These are phyloP conservation scores for Ophiostoma montium DNA, from an alignment of 2,329 filamentous ascomycete species.

Conservation along the genomic window DNA sequence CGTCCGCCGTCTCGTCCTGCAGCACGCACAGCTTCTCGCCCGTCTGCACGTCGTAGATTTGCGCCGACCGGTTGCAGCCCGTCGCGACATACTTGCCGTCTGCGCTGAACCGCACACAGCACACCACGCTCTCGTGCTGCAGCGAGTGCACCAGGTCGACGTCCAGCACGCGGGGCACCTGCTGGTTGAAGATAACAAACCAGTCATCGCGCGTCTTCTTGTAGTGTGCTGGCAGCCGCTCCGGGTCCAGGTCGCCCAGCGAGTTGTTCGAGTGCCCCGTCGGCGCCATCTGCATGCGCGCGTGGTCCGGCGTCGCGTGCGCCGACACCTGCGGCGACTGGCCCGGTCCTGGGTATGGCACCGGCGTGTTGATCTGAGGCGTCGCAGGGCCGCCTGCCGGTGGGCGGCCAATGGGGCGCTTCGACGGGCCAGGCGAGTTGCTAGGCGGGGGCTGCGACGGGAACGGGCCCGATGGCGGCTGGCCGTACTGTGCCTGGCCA, in stretches of 20 bases:
- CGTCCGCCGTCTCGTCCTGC: slow-evolving; percentile 76
- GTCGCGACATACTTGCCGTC: slow-evolving; percentile 95
- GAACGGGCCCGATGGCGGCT: slow-evolving; percentile 51
- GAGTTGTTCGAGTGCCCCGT: slow-evolving; percentile 42
- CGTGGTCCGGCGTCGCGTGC: slow-evolving; percentile 64
- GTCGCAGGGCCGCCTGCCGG: slow-evolving; percentile 61
- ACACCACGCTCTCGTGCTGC: slow-evolving; percentile 89
- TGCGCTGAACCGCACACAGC: slow-evolving; percentile 91
- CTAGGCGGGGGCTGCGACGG: slow-evolving; percentile 69
- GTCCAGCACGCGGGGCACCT: slow-evolving; percentile 76
- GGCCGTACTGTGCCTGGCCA: slow-evolving; percentile 43
- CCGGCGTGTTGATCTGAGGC: slow-evolving; percentile 78
- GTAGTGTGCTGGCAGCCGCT: slow-evolving; percentile 68
- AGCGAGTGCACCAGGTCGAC: slow-evolving; percentile 91
- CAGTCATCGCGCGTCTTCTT: slow-evolving; percentile 87
- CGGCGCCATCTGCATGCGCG: slow-evolving; percentile 36
- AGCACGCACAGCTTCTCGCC: slow-evolving; percentile 81
- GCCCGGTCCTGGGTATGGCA: slow-evolving; percentile 69
- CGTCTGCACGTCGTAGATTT: slow-evolving; percentile 86
- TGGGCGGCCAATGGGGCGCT: slow-evolving; percentile 58
- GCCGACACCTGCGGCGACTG: slow-evolving; percentile 71
- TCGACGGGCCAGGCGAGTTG: slow-evolving; percentile 74
- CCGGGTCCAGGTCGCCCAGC: slow-evolving; percentile 74
- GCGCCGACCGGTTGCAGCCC: slow-evolving; percentile 96
- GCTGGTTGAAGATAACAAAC: slow-evolving; percentile 95